Base-by-base conservation (phyloP, 1,284 basidiomycete genomes). In the Fomitopsis palustris region DNA sequence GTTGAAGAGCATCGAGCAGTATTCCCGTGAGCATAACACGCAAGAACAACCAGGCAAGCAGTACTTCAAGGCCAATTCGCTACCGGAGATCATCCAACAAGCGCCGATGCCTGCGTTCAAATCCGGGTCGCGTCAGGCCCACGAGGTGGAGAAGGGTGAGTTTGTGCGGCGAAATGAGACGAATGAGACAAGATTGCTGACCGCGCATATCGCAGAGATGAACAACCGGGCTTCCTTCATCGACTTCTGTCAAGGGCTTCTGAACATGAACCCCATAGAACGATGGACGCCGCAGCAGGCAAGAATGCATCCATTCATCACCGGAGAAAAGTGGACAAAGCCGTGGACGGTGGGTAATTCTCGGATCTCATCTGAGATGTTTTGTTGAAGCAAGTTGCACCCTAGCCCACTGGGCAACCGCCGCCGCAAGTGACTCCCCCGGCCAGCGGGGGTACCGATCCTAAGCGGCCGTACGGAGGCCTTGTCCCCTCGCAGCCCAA, bases 271-370 rank as follows among this genome's bases (percentile, higher is more conserved):
- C 70, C 96, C 97, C 17, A 87, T 96, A 60, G 90, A 94, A 67
- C 83, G 96, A 61, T 99, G 96, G 97, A 92, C 96, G 9, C 96
- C 97, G 29, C 95, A 98, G 71, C 96, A 99, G 76, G 96, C 96
- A 39, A 84, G 92, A 60, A 79, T 93, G 71, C 97, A 99, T 75
- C 96, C 96, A 3, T 99, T 99, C 76, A 98, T 99, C 68, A 97
- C 95, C 10, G 96, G 96, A 58, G 96, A 98, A 76, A 95, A 95
- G 74, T 97, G 89, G 71, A 87, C 85, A 10, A 94, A 93, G 63
- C 90, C 92, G 8, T 96, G 91, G 77, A 83, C 89, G 72, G 93
- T 93, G 74, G 74, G 92, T 81, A 23, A 38, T 39, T 62, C 21
- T 42, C 55, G 55, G 56, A 61, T 60, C 43, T 33, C 6, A 52